Conservation (phyloP, 805 yeast species). For the Suhomyces tanzawaensis region DNA sequence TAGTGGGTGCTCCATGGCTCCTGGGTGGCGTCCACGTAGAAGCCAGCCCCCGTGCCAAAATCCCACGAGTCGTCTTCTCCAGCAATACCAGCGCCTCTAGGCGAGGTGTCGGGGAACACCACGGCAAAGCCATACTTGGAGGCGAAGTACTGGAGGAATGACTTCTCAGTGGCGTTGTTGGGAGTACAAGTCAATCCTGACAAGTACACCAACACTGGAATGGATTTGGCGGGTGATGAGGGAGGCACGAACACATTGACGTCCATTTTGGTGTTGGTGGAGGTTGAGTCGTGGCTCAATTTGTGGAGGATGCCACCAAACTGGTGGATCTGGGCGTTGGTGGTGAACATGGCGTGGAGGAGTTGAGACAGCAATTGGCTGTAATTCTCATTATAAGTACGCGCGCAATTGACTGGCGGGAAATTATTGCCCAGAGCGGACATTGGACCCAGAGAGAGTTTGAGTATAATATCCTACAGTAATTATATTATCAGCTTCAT, state of each 20-base stretch:
- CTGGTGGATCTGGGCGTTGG: constrained; percentile 52
- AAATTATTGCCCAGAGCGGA: background rate
- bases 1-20: constrained; percentile 72
- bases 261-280: constrained; percentile 71
- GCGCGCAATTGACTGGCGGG: background rate
- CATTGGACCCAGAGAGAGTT: background rate
- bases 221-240: constrained; percentile 29
- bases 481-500: background rate
- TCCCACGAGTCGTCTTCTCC: constrained; percentile 88
- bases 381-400: background rate
- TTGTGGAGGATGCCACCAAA: constrained; percentile 79
- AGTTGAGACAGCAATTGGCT: background rate
- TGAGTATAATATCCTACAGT: background rate
- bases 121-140: constrained; percentile 80
- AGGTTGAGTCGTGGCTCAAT: constrained; percentile 66
- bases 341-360: constrained; percentile 37
- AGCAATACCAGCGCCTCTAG: constrained; percentile 73
- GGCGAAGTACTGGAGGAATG: constrained; percentile 80
- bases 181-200: constrained; percentile 95
- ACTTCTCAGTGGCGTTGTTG: constrained; percentile 90
- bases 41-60: constrained; percentile 94
- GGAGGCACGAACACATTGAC: constrained; percentile 81
- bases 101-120: constrained; percentile 96
- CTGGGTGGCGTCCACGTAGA: constrained; percentile 80
- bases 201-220: constrained; percentile 77